Evolutionary conservation across 2,329 filamentous ascomycete genomes (phyloP), one percentile per base, ranked within the genome.

Genomic region (Amauroascus verrucosus): DNA sequence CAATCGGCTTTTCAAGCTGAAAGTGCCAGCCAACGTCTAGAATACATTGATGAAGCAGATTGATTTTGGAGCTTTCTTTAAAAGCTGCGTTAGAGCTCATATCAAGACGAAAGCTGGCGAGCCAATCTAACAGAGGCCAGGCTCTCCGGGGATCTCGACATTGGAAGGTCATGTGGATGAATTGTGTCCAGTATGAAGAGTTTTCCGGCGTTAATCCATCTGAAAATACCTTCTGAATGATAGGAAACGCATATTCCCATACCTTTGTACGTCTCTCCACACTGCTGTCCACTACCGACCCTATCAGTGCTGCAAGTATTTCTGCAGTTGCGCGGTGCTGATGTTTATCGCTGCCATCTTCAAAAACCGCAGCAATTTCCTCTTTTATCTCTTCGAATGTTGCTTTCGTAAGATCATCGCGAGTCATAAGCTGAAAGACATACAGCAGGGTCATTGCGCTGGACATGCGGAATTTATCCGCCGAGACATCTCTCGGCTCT

Each of bases 61-160:
- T 85, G 14, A 98, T 88, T 73, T 97, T 96, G 26, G 91, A 94
- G 53, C 91, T 95, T 67, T 98, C 94, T 68, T 98, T 98, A 78
- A 98, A 98, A 0, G 93, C 93, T 3, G 94, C 93, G 65, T 97
- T 96, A 0, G 91, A 96, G 5, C 81, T 77, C 84, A 97, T 91
- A 66, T 98, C 93, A 8, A 98, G 77, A 28, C 88, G 81, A 79
- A 97, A 97, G 51, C 83, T 81, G 45, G 85, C 81, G 18, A 98
- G 76, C 69, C 82, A 85, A 58, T 93, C 85, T 33, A 95, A 80
- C 58, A 98, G 78, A 59, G 95, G 91, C 75, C 86, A 89, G 2
- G 83, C 83, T 58, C 91, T 82, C 43, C 94, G 82, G 11, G 93
- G 91, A 68, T 98, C 93, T 63, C 93, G 91, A 9, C 85, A 83